Evolutionary conservation across 305 asterid genomes (phyloP), one percentile per base, ranked within the genome.

Genomic region (Plantago coronopus): DNA sequence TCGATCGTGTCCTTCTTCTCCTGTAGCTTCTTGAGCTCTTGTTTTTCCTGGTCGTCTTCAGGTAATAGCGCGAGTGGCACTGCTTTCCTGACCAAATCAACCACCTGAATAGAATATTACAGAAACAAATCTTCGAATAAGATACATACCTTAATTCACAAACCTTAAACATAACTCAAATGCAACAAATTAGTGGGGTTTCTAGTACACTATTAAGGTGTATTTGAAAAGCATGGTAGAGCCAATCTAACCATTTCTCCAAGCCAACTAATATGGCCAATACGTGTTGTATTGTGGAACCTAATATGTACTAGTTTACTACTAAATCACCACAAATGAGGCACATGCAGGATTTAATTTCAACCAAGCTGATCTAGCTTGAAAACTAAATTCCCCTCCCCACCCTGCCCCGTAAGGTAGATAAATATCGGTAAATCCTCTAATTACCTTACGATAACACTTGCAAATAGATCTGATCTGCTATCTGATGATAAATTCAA

Each of bases 1-100:
- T 83, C 90, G 37, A 80, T 80, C 12, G 51, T 61, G n/a, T 73
- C 74, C 57, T 80, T 83, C 75, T 74, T 51, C 38, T 67, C 63
- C 57, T 80, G 79, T 64, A 83, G 76, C 47, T 55, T 54, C 46
- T 64, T 67, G 5, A 78, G 72, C 56, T 78, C 90, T 13, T 70
- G 78, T 31, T 61, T 70, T 27, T 50, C 9, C 7, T 69, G 62
- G 38, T 70, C 83, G 13, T 66, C 68, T 3, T 66, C 76, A 0
- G 68, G 65, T 44, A 78, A 37, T 13, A 78, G 75, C 0, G 64
- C 60, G 7, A 69, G 49, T 0, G 83, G 79, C 0, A 78, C 69
- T n/a, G 83, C 79, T 51, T 38, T 72, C 34, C 80, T 65, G 4
- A 77, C 82, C 31, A 71, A 48, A 59, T 77, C 82, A 20, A 74